phyloP scores from a whole-genome alignment of 2,329 filamentous ascomycete species.

The Ascochyta fabae region DNA sequence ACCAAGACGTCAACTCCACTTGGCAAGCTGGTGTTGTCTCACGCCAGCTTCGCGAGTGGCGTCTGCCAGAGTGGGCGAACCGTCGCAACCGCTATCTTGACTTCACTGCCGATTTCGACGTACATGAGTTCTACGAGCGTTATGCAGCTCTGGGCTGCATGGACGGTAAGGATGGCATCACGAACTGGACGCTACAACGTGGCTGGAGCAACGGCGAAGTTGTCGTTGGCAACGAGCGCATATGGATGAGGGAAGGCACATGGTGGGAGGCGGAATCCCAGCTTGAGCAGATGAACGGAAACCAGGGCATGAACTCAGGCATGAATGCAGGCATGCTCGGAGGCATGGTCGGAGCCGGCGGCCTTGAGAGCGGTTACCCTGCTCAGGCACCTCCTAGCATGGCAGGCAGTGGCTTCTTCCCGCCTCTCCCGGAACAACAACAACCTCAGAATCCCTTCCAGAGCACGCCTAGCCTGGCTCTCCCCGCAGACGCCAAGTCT shows the following conservation, averaged over 20 bases:
- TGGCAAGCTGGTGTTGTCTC: conserved; percentile 96
- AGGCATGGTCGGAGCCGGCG: conserved; percentile 61
- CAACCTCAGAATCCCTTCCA: conserved; percentile 73
- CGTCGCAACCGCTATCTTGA: conserved; percentile 88
- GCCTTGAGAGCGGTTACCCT: conserved; percentile 77
- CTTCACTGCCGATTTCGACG: conserved; percentile 95
- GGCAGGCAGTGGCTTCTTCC: conserved; percentile 71
- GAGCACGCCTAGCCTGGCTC: conserved; percentile 53
- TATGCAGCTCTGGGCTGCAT: conserved; percentile 85
- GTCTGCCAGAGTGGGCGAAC: conserved; percentile 95
- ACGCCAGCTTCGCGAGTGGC: conserved; percentile 89
- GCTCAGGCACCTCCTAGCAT: conserved; percentile 58
- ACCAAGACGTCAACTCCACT: conserved; percentile 75
- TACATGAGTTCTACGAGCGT: conserved; percentile 86
- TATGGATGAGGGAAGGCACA: conserved; percentile 92
- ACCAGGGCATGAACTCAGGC: conserved; percentile 26
- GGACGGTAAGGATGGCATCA: conserved; percentile 89
- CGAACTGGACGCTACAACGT: conserved; percentile 91
- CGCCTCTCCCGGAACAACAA: conserved; percentile 62
- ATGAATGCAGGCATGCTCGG: conserved; percentile 52
- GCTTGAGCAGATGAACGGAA: conserved; percentile 81
- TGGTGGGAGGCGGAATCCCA: conserved; percentile 99
- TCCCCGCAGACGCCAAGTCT: conserved; percentile 50
- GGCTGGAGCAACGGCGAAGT: conserved; percentile 99
- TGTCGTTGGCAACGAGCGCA: conserved; percentile 84